Conservation (phyloP, 1,139 yeast genomes). For the Lodderomyces parapsilosis region DNA sequence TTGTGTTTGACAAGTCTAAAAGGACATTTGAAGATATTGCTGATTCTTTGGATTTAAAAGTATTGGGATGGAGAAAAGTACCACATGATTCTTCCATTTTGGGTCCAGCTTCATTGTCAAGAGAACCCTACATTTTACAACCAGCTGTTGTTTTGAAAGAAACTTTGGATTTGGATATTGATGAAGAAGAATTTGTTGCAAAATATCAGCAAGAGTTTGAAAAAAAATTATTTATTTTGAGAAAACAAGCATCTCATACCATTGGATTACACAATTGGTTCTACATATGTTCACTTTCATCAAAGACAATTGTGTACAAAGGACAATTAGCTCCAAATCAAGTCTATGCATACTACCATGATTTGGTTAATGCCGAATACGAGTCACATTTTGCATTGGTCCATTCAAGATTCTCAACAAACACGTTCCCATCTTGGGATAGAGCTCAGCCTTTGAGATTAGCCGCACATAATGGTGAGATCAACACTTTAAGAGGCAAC, state of each 20-base stretch:
- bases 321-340: slow-evolving; percentile 97
- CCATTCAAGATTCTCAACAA: slow-evolving; percentile 96
- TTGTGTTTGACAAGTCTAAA: slow-evolving; percentile 64
- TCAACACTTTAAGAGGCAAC: slow-evolving; percentile 94
- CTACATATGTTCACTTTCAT: slow-evolving; percentile 89
- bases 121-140: slow-evolving; percentile 90
- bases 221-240: slow-evolving; percentile 77
- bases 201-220: slow-evolving; percentile 69
- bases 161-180: slow-evolving; percentile 45
- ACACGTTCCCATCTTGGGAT: slow-evolving; percentile 99
- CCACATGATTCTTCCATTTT: slow-evolving; percentile 91
- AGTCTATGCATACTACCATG: slow-evolving; percentile 92
- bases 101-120: slow-evolving; percentile 91
- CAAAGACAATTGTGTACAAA: slow-evolving; percentile 89
- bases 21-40: slow-evolving; percentile 82
- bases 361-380: slow-evolving; percentile 85
- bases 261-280: slow-evolving; percentile 97
- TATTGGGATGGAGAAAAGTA: slow-evolving; percentile 94
- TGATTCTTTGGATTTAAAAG: slow-evolving; percentile 67
- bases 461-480: slow-evolving; percentile 99
- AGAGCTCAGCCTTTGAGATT: slow-evolving; percentile 97
- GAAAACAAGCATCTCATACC: slow-evolving; percentile 87
- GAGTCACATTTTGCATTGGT: slow-evolving; percentile 96
- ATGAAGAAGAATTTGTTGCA: slow-evolving; percentile 55
- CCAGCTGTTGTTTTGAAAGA: slow-evolving; percentile 77